Base-by-base conservation (phyloP, 1,139 yeast genomes). In the Suhomyces atakaporum region DNA sequence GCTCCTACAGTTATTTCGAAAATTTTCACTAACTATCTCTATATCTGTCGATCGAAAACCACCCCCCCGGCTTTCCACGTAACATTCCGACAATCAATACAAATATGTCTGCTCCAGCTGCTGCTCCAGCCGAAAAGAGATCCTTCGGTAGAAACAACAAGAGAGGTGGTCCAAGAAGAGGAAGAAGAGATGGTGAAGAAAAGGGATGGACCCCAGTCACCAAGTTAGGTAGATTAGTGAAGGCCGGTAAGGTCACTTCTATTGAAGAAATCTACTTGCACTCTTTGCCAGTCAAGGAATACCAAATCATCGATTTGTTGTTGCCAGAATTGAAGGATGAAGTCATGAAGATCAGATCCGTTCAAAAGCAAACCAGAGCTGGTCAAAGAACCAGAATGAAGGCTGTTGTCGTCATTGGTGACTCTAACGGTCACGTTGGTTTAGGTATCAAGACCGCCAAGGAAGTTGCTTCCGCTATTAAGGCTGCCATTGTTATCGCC, bases 351-450 rank as follows among this genome's bases (percentile, higher is more conserved):
- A 92, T 92, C 79, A 85, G 94, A 82, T 95, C 99, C 58, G 98
- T 92, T 61, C 99, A 92, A 80, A 92, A 92, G 84, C 99, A 92
- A 80, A 92, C 99, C 82, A 84, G 96, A 79, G 99, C 99, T 65
- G 99, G 99, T 89, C 99, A 92, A 84, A 92, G 99, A 84, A 92
- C 98, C 77, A 89, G 99, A 83, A 90, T 92, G 86, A 94, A 94
- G 94, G 98, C 97, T 73, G 96, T 92, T 69, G 97, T 94, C 70
- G 90, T 92, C 69, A 89, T 92, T 72, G 99, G 99, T 82, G 98
- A 94, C 81, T 78, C 90, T 65, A 88, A 89, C 88, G 99, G 98
- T 75, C 98, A 94, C 83, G 96, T 92, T 78, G 99, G 99, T 86
- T 86, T 92, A 71, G 99, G 99, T 81, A 90, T 94, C 79, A 94